Evolutionary conservation across 192 early-diverging fungal genomes (phyloP), one percentile per base, ranked within the genome.

Genomic region (Piromyces finnis): DNA sequence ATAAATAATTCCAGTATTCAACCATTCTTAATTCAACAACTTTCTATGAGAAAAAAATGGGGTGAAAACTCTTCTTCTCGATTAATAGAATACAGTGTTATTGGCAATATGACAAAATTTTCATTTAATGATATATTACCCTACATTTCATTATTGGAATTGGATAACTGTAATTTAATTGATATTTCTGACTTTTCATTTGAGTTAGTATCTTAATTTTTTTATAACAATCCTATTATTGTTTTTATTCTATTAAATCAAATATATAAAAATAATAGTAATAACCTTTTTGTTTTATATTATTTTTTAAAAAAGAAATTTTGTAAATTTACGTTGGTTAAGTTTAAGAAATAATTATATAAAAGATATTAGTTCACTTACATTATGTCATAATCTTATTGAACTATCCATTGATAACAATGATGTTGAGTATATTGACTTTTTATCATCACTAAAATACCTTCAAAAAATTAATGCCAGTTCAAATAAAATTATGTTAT

Each of bases 291-390:
- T n/a, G n/a, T n/a, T n/a, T n/a, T n/a, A n/a, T n/a, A n/a, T n/a
- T n/a, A n/a, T n/a, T n/a, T n/a, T n/a, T n/a, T n/a, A n/a, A n/a
- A n/a, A n/a, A n/a, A 51, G 41, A 51, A 51, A 51, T 22, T 51
- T 51, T 22, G 18, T 51, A 5, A 51, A 51, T 77, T 84, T 90
- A 28, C 80, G 85, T 15, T 90, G 88, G 88, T 87, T 88, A 17
- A 88, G 87, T 77, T 90, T 90, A 83, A 77, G 87, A 77, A 87
- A 88, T 83, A 90, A 90, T 82, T 84, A 83, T 82, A 68, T 90
- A 13, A 26, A 81, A 12, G 89, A 90, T 81, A 82, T 90, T 14
- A 80, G 83, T 59, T 79, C 79, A 79, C 78, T 90, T 29, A 82
- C 82, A 1, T 26, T 79, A 32, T 90, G 82, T 80, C 37, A 39